Evolutionary conservation across 805 yeast species (phyloP), one percentile per base, ranked within the genome.

Genomic region (Lipomyces spencermartinsiae): DNA sequence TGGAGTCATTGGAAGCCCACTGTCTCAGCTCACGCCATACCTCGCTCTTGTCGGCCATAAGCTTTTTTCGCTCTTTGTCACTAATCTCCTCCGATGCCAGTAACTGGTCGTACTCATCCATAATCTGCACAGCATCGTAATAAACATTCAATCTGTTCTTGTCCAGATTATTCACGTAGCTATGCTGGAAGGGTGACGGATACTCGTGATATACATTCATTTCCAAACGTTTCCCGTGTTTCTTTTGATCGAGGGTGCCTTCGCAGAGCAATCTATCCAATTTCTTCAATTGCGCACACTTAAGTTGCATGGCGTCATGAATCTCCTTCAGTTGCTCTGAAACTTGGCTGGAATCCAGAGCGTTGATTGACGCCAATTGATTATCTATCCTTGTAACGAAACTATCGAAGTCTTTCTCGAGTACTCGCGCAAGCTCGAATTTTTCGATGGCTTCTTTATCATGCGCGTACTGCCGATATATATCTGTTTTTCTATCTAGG

Each of bases 61-160:
- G 49, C n/a, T 6, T 43, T 9, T n/a, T 9, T 16, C 49, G 49
- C 9, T 16, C 9, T 9, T 2, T 19, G 7, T 43, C 25, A 43
- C 4, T 43, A 9, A 16, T 43, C 16, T 43, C 10, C 25, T 43
- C 49, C n/a, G 7, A 4, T 16, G 49, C 49, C 49, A 43, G 25
- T 43, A 43, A 43, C 16, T 9, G 49, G n/a, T 43, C 49, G 49
- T 43, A 43, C 49, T 43, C 49, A 43, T 43, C 49, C 49, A 43
- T 43, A 43, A 16, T 43, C 22, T 43, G 49, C 19, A 43, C 49
- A n/a, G 49, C 49, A 19, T 43, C 22, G 49, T 43, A 43, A 14
- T 43, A 43, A 16, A 43, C 8, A 9, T 43, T 19, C n/a, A 43
- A 14, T 43, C 49, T 43, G 22, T 43, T 43, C 49, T 43, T 43